Conservation (phyloP, 1,284 basidiomycete genomes). For the Ganoderma multipileum region DNA sequence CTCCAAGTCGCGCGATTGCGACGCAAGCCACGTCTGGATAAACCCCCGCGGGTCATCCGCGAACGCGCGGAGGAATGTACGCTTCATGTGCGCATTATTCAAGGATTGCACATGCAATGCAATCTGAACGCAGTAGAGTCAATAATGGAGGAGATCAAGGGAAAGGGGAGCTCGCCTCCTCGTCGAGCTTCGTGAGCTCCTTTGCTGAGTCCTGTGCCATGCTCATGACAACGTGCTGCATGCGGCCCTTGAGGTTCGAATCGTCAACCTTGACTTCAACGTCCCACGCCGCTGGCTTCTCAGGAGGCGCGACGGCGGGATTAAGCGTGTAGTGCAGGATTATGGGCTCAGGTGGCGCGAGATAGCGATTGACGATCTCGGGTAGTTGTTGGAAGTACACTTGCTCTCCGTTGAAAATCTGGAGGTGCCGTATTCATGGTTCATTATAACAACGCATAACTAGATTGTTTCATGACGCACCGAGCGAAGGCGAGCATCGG, state of each 20-base stretch:
- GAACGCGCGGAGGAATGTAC: constrained; percentile 87
- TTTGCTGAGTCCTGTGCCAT: constrained; percentile 74
- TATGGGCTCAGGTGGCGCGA: constrained; percentile 84
- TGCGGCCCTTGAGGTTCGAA: constrained; percentile 73
- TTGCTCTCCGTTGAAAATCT: constrained; percentile 75
- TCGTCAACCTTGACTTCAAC: constrained; percentile 93
- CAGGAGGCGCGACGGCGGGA: constrained; percentile 61
- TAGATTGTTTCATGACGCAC: constrained; percentile 46
- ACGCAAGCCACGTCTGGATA: constrained; percentile 89
- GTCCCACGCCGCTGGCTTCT: constrained; percentile 81
- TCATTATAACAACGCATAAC: not conserved
- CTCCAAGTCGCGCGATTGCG: constrained; percentile 91
- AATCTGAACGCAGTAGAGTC: constrained; percentile 55
- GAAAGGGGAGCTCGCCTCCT: constrained; percentile 66
- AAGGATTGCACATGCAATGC: constrained; percentile 82
- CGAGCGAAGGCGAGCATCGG: constrained; percentile 74
- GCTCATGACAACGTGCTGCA: constrained; percentile 76
- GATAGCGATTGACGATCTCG: constrained; percentile 84
- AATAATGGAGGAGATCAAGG: not conserved
- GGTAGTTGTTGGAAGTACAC: constrained; percentile 85
- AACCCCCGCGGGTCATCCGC: constrained; percentile 83
- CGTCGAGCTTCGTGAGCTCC: constrained; percentile 82
- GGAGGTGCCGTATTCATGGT: not conserved
- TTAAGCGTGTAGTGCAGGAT: constrained; percentile 83
- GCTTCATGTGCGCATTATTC: constrained; percentile 86